phyloP scores from a whole-genome alignment of 352 stramenopile genomes.

The Phytophthora podocarpi region DNA sequence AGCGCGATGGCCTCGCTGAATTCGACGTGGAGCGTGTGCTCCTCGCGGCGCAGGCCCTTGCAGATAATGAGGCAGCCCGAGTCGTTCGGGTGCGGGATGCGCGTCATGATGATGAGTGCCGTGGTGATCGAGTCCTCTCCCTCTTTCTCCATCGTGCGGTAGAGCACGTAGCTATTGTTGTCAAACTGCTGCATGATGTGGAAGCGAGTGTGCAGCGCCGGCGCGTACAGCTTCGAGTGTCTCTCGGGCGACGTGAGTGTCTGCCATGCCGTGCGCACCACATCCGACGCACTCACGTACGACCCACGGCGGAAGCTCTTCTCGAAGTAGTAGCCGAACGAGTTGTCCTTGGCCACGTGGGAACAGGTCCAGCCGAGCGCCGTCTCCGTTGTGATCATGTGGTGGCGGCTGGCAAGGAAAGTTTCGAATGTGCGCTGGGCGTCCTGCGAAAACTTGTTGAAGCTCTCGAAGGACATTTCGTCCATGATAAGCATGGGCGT shows the following conservation, averaged over 20 bases:
- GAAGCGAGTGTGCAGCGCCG: constrained; percentile 56
- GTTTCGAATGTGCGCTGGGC: constrained; percentile 45
- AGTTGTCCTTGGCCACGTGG: constrained; percentile 52
- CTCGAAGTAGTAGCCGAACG: constrained; percentile 62
- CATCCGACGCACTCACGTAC: constrained; percentile 28
- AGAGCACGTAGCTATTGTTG: constrained; percentile 56
- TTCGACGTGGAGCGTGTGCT: constrained; percentile 55
- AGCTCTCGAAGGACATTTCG: constrained; percentile 62
- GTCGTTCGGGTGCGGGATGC: constrained; percentile 43
- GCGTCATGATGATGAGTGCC: constrained; percentile 61
- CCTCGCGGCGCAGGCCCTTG: constrained; percentile 53
- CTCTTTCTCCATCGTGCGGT: constrained; percentile 65
- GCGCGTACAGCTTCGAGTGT: constrained; percentile 58
- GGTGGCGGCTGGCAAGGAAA: constrained; percentile 44
- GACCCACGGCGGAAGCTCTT: constrained; percentile 40
- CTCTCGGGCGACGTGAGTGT: constrained; percentile 48
- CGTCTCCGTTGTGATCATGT: constrained; percentile 56
- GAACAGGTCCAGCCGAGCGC: constrained; percentile 59
- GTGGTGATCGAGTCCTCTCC: constrained; percentile 64
- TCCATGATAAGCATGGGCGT: constrained; percentile 63
- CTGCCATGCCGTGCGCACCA: constrained; percentile 47
- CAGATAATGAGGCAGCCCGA: constrained; percentile 55
- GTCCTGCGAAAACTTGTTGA: constrained; percentile 49
- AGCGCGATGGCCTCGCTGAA: constrained; percentile 48
- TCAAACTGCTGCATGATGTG: constrained; percentile 65